Evolutionary conservation across 441 rosid genomes (phyloP).

Genomic region (Macaranga tanarius): DNA sequence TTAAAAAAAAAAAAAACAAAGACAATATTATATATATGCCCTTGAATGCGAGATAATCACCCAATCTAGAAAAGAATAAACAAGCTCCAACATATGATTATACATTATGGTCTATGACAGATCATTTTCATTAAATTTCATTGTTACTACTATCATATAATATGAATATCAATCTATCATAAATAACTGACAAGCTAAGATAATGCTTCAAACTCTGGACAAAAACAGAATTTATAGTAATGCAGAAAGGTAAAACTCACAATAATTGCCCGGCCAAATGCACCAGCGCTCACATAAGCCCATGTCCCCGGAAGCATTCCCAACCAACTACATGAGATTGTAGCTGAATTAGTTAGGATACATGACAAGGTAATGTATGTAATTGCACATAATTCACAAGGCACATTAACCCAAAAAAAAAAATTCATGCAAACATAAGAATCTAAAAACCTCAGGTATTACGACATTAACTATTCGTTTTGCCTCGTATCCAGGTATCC

Average conservation of each 20-base stretch:
- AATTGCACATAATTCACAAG: background rate
- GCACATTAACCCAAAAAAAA: background rate
- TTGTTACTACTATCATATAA: too few species aligned
- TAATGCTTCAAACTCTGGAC: background rate
- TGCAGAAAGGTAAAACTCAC: slow-evolving; percentile 46
- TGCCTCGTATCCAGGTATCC: background rate
- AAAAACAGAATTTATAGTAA: background rate
- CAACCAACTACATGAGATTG: slow-evolving; percentile 67
- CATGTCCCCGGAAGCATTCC: slow-evolving; percentile 99
- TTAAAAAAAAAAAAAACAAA: background rate
- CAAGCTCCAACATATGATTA: background rate
- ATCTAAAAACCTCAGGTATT: background rate
- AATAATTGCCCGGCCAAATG: slow-evolving; percentile 92
- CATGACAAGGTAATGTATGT: too few species aligned
- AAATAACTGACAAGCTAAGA: background rate
- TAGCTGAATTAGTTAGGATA: slow-evolving; percentile 17
- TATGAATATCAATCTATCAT: too few species aligned
- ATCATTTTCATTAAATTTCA: too few species aligned
- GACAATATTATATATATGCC: background rate
- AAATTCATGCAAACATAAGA: background rate
- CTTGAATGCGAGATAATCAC: background rate
- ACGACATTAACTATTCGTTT: background rate
- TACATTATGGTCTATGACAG: background rate
- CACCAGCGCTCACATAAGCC: slow-evolving; percentile 99
- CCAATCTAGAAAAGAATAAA: background rate